Evolutionary conservation across 768 basidiomycete genomes (phyloP), one percentile per base, ranked within the genome.

Genomic region (Trametes coccinea): DNA sequence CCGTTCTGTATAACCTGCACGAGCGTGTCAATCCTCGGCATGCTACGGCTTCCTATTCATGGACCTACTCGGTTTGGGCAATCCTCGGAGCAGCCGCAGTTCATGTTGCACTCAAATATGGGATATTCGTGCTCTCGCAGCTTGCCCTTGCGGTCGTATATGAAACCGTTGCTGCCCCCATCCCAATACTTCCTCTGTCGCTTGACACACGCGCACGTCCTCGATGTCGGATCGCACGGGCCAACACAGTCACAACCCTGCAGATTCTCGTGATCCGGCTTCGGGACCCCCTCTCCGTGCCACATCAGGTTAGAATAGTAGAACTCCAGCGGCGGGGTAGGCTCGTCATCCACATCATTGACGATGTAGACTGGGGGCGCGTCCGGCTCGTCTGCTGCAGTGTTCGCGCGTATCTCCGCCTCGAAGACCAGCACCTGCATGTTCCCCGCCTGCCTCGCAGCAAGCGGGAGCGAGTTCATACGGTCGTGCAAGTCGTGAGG

Each of bases 21-120:
- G 22, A 29, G 11, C 17, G 9, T 49, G 11, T 49, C 14, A 49
- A 49, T 31, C 13, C 2, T 4, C 3, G 5, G 3, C 4, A 31
- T 31, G 22, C 22, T 22, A 22, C 22, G 22, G 22, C 22, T 22
- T 22, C 46, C 48, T 31, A 29, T 49, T 31, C 11, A 13, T 3
- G 17, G 49, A 58, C 84, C 63, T 69, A 94, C 93, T 73, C 93
- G 76, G 74, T 95, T 96, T 51, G 77, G 78, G 71, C 94, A 97
- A 46, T 88, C 84, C 2, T 90, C 88, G 13, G 86, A 86, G 74
- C 94, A 97, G 2, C 81, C 80, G 70, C 94, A 97, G 31, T 85
- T 77, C 46, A 82, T 85, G 69, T 94, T 93, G 70, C 94, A 97
- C 73, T 97, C 94, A 66, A 90, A 90, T 30, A 95, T 86, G 0